Evolutionary conservation across 1,284 basidiomycete species (phyloP).

Genomic region (Sporisorium iseilematis-ciliati): DNA sequence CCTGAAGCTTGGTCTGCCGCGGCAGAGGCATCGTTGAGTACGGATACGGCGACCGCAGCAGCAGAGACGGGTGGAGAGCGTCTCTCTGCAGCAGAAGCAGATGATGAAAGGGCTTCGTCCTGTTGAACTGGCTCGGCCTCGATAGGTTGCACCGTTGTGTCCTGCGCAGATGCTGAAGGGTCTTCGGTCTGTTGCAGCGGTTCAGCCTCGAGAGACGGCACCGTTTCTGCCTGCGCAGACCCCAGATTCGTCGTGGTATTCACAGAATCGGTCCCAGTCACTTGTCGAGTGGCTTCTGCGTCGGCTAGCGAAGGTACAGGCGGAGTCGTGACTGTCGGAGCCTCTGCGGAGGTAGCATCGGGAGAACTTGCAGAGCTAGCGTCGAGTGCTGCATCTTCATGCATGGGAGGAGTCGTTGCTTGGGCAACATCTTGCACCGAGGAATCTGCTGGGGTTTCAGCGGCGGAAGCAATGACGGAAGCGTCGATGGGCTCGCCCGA

Average conservation of each 20-base stretch:
- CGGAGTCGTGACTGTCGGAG: background rate
- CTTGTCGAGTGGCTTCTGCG: background rate
- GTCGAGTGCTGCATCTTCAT: background rate
- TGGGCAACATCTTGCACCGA: background rate
- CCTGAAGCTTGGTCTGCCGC: background rate
- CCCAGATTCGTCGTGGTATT: too few relatives aligned
- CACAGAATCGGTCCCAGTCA: background rate
- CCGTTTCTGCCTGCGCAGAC: background rate
- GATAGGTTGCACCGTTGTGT: too few relatives aligned
- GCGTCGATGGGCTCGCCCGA: background rate
- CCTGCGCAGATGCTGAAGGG: too few relatives aligned
- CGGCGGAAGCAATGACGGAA: background rate
- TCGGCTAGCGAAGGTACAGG: background rate
- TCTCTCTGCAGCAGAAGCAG: background rate
- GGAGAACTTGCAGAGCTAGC: background rate
- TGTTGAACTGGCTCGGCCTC: background rate
- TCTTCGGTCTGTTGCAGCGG: too few relatives aligned
- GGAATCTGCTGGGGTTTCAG: background rate
- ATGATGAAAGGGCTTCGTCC: background rate
- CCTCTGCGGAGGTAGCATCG: background rate
- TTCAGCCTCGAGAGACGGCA: too few relatives aligned
- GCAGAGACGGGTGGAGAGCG: background rate
- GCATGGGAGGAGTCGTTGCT: background rate
- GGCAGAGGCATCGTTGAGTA: background rate
- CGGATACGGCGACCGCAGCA: background rate